Conservation (phyloP, 768 basidiomycete species). For the Lactifluus piperatus region DNA sequence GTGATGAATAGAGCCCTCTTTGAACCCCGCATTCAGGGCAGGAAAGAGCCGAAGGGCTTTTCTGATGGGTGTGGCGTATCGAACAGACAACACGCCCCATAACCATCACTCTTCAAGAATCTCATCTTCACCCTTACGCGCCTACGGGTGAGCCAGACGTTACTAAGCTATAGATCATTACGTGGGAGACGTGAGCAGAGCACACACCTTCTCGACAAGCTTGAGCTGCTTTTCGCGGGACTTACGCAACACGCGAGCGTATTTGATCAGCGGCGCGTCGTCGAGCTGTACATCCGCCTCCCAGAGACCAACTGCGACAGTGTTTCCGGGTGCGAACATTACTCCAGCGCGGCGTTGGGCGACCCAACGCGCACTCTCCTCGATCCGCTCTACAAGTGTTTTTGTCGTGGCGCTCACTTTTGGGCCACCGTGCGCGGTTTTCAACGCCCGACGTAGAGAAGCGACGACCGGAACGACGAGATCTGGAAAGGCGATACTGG, state of each 20-base stretch:
- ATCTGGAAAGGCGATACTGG: constrained; percentile 91
- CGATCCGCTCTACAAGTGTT: constrained; percentile 75
- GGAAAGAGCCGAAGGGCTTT: not conserved
- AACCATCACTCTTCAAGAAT: constrained; percentile 42
- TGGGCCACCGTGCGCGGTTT: constrained; percentile 40
- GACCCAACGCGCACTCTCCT: constrained; percentile 76
- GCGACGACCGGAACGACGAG: constrained; percentile 71
- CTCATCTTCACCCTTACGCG: constrained; percentile 61
- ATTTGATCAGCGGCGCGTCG: constrained; percentile 73
- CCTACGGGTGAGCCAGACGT: constrained; percentile 33
- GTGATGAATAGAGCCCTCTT: not conserved
- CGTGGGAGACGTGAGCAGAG: not conserved
- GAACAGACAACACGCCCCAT: not conserved
- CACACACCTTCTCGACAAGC: constrained; percentile 63
- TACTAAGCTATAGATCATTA: not conserved
- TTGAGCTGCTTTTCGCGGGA: constrained; percentile 63
- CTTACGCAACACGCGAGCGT: constrained; percentile 75
- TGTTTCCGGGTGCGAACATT: constrained; percentile 63
- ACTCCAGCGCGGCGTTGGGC: constrained; percentile 62
- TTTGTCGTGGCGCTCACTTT: constrained; percentile 65
- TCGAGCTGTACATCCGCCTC: constrained; percentile 51
- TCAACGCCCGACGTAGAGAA: constrained; percentile 64
- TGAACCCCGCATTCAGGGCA: not conserved
- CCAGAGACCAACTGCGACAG: constrained; percentile 66
- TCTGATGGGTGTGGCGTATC: not conserved